phyloP scores from a whole-genome alignment of 495 filamentous ascomycete species.

The Trichoderma virens region DNA sequence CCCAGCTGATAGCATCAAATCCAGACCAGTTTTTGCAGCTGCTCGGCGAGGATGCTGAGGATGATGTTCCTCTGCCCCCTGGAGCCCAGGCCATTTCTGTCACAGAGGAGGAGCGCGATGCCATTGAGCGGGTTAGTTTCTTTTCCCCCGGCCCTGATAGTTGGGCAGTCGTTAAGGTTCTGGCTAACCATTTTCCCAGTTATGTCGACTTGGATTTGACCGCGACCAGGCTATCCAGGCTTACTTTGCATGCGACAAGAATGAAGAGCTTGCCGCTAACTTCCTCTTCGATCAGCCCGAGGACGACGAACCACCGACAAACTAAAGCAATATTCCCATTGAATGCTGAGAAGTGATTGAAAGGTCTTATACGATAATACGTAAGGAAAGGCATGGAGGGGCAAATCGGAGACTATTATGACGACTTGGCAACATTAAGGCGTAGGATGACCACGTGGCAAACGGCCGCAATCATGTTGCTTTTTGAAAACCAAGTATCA shows the following conservation, averaged over 20 bases:
- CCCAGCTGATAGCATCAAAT: conserved; percentile 78
- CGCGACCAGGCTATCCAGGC: conserved; percentile 93
- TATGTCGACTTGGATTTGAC: conserved; percentile 86
- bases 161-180: neutral
- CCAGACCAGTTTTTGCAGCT: conserved; percentile 88
- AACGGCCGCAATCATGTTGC: neutral
- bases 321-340: neutral
- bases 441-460: neutral
- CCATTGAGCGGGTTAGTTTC: conserved; percentile 82
- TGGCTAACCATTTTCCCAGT: conserved; percentile 44
- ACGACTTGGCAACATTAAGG: neutral
- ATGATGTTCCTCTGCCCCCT: conserved; percentile 71
- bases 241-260: conserved; percentile 99
- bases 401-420: neutral
- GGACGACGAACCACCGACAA: conserved; percentile 53
- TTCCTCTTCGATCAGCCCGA: conserved; percentile 96
- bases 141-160: neutral
- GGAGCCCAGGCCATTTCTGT: conserved; percentile 85
- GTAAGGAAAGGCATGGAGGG: neutral
- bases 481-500: neutral
- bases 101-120: conserved; percentile 91
- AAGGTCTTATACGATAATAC: neutral
- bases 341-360: neutral
- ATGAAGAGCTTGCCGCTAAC: conserved; percentile 95
- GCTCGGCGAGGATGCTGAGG: conserved; percentile 70